Percentiles rank a stretch among this genome's conserved stretches.
Evolutionary conservation across 2,329 filamentous ascomycete species (phyloP).

Genomic region (Alternaria arborescens): DNA sequence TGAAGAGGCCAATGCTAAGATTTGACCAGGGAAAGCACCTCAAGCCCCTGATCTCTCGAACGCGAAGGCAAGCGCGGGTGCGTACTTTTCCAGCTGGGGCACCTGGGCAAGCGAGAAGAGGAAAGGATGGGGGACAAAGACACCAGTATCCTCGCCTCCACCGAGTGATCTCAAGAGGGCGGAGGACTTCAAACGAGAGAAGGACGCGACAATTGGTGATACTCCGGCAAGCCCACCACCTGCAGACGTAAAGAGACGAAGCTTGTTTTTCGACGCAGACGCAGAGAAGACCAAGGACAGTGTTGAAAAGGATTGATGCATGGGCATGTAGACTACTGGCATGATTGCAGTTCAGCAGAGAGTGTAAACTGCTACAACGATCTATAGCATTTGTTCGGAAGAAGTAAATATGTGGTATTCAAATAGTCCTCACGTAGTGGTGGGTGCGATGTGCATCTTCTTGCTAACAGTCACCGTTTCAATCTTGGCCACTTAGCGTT

Average conservation of each 20-base stretch:
- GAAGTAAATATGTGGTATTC: slow-evolving; percentile 3
- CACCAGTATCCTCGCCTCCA: slow-evolving; percentile 32
- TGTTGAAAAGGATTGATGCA: background rate
- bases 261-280: slow-evolving; percentile 32
- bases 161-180: slow-evolving; percentile 37
- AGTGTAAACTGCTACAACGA: background rate
- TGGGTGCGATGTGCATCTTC: background rate
- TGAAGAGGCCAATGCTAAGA: slow-evolving; percentile 6
- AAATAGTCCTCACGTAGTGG: background rate
- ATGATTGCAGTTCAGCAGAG: background rate
- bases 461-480: background rate
- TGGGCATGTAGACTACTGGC: background rate
- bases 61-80: slow-evolving; percentile 66
- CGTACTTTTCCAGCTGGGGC: slow-evolving; percentile 71
- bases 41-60: slow-evolving; percentile 60
- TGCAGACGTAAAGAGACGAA: slow-evolving; percentile 19
- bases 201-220: slow-evolving; percentile 16
- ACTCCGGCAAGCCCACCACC: background rate
- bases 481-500: background rate
- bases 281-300: slow-evolving; percentile 21
- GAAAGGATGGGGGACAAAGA: slow-evolving; percentile 45
- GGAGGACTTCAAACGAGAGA: slow-evolving; percentile 39
- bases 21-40: slow-evolving; percentile 29
- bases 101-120: slow-evolving; percentile 79
- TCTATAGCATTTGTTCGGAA: background rate